Conservation (phyloP, 2,329 filamentous ascomycete species). For the Aspergillus cejpii region DNA sequence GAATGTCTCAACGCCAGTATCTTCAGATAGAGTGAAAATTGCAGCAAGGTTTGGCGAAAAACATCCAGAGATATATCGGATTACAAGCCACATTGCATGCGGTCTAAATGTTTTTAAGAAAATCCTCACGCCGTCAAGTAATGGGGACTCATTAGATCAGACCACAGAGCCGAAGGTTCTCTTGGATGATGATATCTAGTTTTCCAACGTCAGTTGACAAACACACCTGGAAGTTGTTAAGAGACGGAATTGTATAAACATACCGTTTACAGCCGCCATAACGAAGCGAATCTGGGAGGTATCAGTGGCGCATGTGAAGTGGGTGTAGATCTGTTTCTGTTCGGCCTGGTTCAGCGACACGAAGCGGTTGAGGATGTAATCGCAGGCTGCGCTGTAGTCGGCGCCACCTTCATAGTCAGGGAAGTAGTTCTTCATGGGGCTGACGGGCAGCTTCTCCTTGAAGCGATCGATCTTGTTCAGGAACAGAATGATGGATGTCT, state of each 20-base stretch:
- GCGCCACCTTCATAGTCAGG: slow-evolving; percentile 80
- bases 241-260: too few relatives aligned
- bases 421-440: slow-evolving; percentile 71
- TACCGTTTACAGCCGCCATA: slow-evolving; percentile 98
- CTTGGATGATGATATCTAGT: slow-evolving; percentile 98
- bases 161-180: slow-evolving; percentile 94
- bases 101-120: slow-evolving; percentile 28
- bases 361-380: slow-evolving; percentile 98
- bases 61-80: slow-evolving; percentile 16
- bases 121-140: slow-evolving; percentile 21
- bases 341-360: slow-evolving; percentile 98
- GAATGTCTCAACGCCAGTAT: slow-evolving; percentile 30
- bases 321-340: slow-evolving; percentile 99
- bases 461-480: slow-evolving; percentile 70
- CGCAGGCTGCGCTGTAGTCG: slow-evolving; percentile 91
- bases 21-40: slow-evolving; percentile 26
- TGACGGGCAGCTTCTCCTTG: slow-evolving; percentile 67
- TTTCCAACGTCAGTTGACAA: slow-evolving; percentile 19
- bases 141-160: slow-evolving; percentile 66
- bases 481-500: slow-evolving; percentile 66
- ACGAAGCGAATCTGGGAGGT: slow-evolving; percentile 99
- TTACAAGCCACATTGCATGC: slow-evolving; percentile 30
- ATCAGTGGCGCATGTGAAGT: slow-evolving; percentile 98
- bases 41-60: slow-evolving; percentile 23
- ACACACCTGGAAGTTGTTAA: background rate